Evolutionary conservation across 2,329 filamentous ascomycete species (phyloP), one percentile per base, ranked within the genome.

Genomic region (Trichoderma asperellum): DNA sequence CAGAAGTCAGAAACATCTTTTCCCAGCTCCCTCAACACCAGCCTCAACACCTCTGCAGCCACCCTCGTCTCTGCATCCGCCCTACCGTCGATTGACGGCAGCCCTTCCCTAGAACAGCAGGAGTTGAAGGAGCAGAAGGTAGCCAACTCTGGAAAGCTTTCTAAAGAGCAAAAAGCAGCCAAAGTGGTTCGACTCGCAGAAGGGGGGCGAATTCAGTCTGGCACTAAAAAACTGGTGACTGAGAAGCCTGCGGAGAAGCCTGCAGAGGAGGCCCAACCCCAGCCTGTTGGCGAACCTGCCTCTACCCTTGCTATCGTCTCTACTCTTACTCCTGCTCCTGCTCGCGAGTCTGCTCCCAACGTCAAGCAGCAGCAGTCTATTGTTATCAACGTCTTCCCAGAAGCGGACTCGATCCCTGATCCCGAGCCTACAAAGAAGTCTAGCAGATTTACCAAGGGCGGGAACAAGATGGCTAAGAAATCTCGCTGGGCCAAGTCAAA

Each of bases 391-490:
- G 72, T 73, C 6, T 74, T 75, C 37, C 73, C 73, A 5, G 73
- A 74, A 55, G 69, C 70, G 53, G 71, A 70, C 5, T 68, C 63
- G 11, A 64, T 74, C 24, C 71, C 73, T 4, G 73, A 74, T 49
- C 65, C 70, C 6, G 60, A 60, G 34, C 16, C 27, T 11, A 71
- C 67, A 27, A 72, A 67, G 47, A 75, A 73, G 24, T 69, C 67
- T 18, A 75, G 78, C 74, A 75, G 73, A 21, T 70, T 79, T 12
- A 78, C 77, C 70, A 82, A 82, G 68, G 72, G 72, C 14, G 70
- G 73, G 1, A 66, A 71, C 37, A 76, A 73, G 40, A 68, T 76
- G 5, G 18, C 73, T 7, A 75, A 75, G 68, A 76, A 75, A 61
- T 73, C 71, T n/a, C 73, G 72, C 47, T 74, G 73, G 72, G 71